These are phyloP conservation scores for Coemansia sp. DNA, from an alignment of 192 early-diverging fungal species.

Conservation along the genomic window DNA sequence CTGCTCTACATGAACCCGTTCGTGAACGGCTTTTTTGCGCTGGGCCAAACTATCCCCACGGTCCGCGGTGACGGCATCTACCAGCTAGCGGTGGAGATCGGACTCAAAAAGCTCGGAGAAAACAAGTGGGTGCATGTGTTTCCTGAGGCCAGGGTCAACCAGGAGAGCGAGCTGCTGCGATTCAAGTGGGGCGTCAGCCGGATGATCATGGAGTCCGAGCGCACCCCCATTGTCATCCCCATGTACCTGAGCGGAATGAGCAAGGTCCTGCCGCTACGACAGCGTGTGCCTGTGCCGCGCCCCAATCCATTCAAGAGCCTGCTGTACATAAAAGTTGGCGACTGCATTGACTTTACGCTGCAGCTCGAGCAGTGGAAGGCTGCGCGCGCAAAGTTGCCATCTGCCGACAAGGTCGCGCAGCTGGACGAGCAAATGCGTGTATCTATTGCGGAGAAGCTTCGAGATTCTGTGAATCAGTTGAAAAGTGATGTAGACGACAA, in stretches of 20 bases:
- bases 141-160: constrained; percentile 78
- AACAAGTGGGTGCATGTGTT: constrained; percentile 88
- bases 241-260: constrained; percentile 70
- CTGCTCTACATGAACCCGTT: constrained; percentile 73
- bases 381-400: constrained; percentile 16
- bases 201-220: constrained; percentile 77
- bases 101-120: constrained; percentile 64
- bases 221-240: constrained; percentile 69
- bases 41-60: constrained; percentile 80
- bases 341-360: constrained; percentile 69
- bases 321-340: constrained; percentile 67
- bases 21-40: constrained; percentile 63
- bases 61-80: constrained; percentile 82
- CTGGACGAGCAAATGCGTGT: constrained; percentile 41
- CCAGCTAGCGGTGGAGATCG: constrained; percentile 82
- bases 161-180: constrained; percentile 37
- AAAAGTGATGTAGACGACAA: constrained; percentile 14
- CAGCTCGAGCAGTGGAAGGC: constrained; percentile 57
- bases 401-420: constrained; percentile 15
- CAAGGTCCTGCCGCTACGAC: constrained; percentile 60
- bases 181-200: constrained; percentile 90
- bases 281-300: constrained; percentile 33
- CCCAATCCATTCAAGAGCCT: constrained; percentile 57
- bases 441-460: constrained; percentile 29
- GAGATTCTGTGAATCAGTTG: constrained; percentile 19